These are phyloP conservation scores for Eucalyptus pauciflora DNA, from an alignment of 345 rosid species.

Conservation along the genomic window DNA sequence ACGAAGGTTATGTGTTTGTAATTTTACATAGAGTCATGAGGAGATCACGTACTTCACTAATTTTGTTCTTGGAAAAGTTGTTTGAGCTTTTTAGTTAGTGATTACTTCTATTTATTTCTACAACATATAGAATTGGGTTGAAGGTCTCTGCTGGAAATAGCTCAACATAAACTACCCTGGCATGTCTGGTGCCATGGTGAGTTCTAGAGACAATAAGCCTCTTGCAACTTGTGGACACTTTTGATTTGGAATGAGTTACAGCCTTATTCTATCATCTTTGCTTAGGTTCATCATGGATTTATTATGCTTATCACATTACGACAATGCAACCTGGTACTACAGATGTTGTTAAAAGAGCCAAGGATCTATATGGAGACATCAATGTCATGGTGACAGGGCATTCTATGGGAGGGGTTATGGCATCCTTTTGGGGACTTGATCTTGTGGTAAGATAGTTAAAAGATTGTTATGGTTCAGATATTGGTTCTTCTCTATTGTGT, in stretches of 20 bases:
- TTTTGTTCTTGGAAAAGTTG: neutral
- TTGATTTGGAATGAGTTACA: neutral
- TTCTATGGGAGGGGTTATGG: neutral
- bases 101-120: neutral
- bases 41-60: neutral
- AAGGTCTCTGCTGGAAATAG: conserved; percentile 83
- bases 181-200: conserved; percentile 90
- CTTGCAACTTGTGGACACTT: neutral
- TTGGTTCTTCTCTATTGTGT: neutral
- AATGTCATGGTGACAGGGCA: neutral
- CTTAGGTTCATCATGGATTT: neutral
- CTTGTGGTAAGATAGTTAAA: neutral
- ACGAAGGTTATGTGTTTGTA: no score
- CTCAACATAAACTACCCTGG: conserved; percentile 86
- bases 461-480: neutral
- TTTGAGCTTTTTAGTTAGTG: neutral
- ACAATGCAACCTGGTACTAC: neutral
- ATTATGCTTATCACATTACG: neutral
- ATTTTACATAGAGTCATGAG: no score
- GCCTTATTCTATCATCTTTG: neutral
- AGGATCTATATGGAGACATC: neutral
- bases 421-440: neutral
- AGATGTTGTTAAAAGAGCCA: neutral
- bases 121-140: conserved; percentile 86
- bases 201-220: conserved; percentile 1